Base-by-base conservation (phyloP, 768 basidiomycete genomes). In the Tulasnella calospora region DNA sequence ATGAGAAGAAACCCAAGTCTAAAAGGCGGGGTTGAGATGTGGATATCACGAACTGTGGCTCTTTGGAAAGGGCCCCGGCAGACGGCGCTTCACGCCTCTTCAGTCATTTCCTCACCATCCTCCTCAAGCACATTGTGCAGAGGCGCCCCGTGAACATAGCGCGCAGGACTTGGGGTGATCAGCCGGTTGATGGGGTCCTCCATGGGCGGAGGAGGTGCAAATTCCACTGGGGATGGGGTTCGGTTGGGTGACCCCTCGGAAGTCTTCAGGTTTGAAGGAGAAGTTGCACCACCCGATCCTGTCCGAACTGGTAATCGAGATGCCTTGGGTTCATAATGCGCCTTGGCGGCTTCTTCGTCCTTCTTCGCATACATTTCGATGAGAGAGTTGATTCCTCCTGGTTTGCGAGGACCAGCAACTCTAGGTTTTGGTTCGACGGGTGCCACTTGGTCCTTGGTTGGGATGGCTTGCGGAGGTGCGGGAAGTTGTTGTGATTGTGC, bases 121-220 rank as follows among this genome's bases (percentile, higher is more conserved):
- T 94, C 93, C 83, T 94, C 94, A 71, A 94, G 33, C 57, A 95
- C 94, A 79, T 95, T 95, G 80, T 94, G 92, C 82, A 95, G 86
- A 38, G 94, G 94, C 10, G 92, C 92, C 35, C 94, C 94, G 81
- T 95, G 94, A 19, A 93, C 83, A 82, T 95, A 95, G 61, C 93
- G 89, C 10, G 83, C 89, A 15, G 92, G 92, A 81, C 91, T 92
- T 5, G 79, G 79, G 35, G 57, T 71, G 33, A 47, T 38, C 38
- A 73, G 73, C 35, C 69, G 55, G n/a, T 71, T 71, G 33, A 73
- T 44, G 9, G 71, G 70, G 44, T 78, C 77, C 40, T 78, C 77
- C 47, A 71, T 40, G 12, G 74, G 47, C 21, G 44, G 74, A n/a
- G 74, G 74, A 7, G 77, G 77, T 10, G 67, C 44, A 33, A 76